Evolutionary conservation across 2,329 filamentous ascomycete genomes (phyloP).

Genomic region (Coleophoma crateriformis): DNA sequence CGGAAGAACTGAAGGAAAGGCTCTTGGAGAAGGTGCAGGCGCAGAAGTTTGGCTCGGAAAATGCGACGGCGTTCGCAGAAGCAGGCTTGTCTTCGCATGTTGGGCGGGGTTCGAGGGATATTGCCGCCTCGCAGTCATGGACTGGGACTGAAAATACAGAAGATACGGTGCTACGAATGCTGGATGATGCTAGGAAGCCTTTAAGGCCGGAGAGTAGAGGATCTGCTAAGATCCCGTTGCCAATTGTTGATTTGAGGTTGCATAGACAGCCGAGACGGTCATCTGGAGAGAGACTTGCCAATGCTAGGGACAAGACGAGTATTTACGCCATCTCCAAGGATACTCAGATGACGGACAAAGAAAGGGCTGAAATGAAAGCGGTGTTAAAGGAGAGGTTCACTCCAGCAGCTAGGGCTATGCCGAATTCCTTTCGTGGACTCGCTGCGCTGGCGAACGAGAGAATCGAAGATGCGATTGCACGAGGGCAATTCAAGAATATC

Average conservation of each 20-base stretch:
- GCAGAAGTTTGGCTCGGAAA: conserved; percentile 45
- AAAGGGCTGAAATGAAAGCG: conserved; percentile 64
- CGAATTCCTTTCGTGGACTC: conserved; percentile 72
- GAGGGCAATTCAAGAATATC: conserved; percentile 85
- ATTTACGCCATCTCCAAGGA: conserved; percentile 46
- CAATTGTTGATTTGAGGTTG: conserved; percentile 48
- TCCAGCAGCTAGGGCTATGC: conserved; percentile 65
- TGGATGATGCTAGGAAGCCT: conserved; percentile 73
- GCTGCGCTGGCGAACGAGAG: conserved; percentile 81
- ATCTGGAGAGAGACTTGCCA: conserved; percentile 42
- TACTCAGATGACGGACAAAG: conserved; percentile 58
- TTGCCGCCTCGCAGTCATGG: conserved; percentile 69
- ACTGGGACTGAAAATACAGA: conserved; percentile 67
- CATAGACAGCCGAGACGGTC: conserved; percentile 32
- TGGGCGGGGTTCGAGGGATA: conserved; percentile 61
- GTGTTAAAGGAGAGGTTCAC: conserved; percentile 79
- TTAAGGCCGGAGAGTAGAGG: conserved; percentile 46
- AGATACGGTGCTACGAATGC: conserved; percentile 79
- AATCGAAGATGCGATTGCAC: conserved; percentile 89
- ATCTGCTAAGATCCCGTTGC: conserved; percentile 34
- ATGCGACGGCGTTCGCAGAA: conserved; percentile 42
- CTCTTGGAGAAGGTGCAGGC: conserved; percentile 51
- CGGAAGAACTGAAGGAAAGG: conserved; percentile 53
- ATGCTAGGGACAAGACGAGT: conserved; percentile 52
- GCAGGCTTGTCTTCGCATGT: conserved; percentile 49